Conservation (phyloP, 2,329 filamentous ascomycete species). For the Xylaria hypoxylon region DNA sequence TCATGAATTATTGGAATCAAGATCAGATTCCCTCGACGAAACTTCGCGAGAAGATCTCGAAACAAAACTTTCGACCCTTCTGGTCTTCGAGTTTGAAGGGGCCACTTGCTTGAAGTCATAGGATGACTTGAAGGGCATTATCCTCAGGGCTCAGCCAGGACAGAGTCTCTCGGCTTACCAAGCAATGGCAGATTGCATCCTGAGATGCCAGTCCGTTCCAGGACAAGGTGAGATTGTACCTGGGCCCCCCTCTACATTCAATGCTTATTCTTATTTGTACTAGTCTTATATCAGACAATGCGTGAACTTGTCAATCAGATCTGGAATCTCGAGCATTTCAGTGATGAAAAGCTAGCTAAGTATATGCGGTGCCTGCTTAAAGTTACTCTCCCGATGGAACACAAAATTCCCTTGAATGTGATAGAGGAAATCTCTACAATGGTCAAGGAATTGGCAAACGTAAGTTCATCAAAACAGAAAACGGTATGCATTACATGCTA, state of each 20-base stretch:
- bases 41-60: slow-evolving; percentile 64
- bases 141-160: slow-evolving; percentile 63
- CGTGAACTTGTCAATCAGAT: slow-evolving; percentile 78
- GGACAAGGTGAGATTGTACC: slow-evolving; percentile 58
- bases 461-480: slow-evolving; percentile 47
- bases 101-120: slow-evolving; percentile 74
- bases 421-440: slow-evolving; percentile 71
- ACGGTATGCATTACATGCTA: not conserved
- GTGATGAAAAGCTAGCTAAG: slow-evolving; percentile 72
- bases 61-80: slow-evolving; percentile 72
- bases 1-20: slow-evolving; percentile 58
- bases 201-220: slow-evolving; percentile 64
- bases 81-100: slow-evolving; percentile 84
- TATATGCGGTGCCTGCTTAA: slow-evolving; percentile 85
- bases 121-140: slow-evolving; percentile 71
- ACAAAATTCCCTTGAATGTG: slow-evolving; percentile 67
- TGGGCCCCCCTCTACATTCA: not conserved
- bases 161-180: slow-evolving; percentile 64
- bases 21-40: slow-evolving; percentile 56
- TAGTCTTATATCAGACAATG: slow-evolving; percentile 66
- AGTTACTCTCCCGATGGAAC: slow-evolving; percentile 68
- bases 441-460: slow-evolving; percentile 62
- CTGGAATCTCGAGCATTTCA: slow-evolving; percentile 67
- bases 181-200: slow-evolving; percentile 73
- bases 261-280: slow-evolving; percentile 23